Base-by-base conservation (phyloP, 202 grass and related monocot species). In the Thinopyrum obtusiflorum region DNA sequence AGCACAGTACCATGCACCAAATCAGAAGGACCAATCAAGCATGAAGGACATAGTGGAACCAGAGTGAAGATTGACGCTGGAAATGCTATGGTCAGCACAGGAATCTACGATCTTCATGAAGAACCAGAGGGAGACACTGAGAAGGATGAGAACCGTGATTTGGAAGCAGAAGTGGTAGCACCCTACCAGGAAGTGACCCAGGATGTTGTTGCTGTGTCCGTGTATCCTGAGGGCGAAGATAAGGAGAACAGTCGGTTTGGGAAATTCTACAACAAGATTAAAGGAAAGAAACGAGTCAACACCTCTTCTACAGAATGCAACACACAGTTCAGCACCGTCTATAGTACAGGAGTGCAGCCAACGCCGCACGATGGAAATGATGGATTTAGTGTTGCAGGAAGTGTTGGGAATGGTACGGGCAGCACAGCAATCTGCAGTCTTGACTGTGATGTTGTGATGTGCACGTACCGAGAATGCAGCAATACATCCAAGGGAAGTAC, bases 401-500 rank as follows among this genome's bases (percentile, higher is more conserved):
- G 23, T 71, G n/a, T 40, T 3, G 18, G 4, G 20, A 40, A 71
- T 71, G 7, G 64, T 32, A 67, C 28, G 0, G 7, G 7, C 17
- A 67, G 28, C 15, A 67, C 31, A 20, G 0, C 15, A 67, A 67
- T 67, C 14, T 32, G 31, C 3, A 37, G 21, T 40, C 68, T 40
- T 39, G 2, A 70, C 23, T 1, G 12, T 73, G 69, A 46, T 26
- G 21, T 46, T 26, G 2, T 73, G 37, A 3, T 9, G 37, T 9
- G 1, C 37, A 46, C 11, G 2, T 17, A 26, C 37, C 39, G 26
- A 73, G 37, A 3, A 11, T 90, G 88, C 76, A 76, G 47, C 20
- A 87, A 75, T 35, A 67, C 82, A 12, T 61, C 74, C 40, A 46
- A 87, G 23, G 74, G 76, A 15, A 87, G 39, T 29, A 14, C 76